Conservation (phyloP, 805 yeast genomes). For the Candida montana region DNA sequence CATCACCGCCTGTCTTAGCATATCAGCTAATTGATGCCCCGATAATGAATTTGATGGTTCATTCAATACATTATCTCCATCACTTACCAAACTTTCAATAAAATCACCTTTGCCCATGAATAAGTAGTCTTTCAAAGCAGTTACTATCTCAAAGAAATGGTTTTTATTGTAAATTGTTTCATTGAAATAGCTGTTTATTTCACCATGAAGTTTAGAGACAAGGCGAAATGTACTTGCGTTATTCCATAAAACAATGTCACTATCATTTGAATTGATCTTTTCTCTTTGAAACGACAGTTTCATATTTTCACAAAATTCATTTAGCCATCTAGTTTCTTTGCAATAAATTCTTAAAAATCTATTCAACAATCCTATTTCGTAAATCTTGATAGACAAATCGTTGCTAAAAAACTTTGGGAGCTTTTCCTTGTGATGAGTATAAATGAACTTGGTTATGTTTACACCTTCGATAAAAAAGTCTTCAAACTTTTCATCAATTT, state of each 20-base stretch:
- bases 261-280: constrained; percentile 9
- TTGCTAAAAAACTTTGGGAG: constrained; percentile 42
- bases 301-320: constrained; percentile 32
- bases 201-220: constrained; percentile 41
- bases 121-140: constrained; percentile 57
- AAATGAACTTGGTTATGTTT: constrained; percentile 13
- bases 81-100: constrained; percentile 54
- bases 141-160: constrained; percentile 48
- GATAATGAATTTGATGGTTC: constrained; percentile 61
- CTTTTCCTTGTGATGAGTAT: constrained; percentile 22
- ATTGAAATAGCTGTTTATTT: constrained; percentile 49
- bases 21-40: constrained; percentile 58
- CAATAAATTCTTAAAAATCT: constrained; percentile 61
- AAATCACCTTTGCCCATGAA: constrained; percentile 80
- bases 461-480: constrained; percentile 46
- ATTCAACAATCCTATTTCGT: constrained; percentile 67
- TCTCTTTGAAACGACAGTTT: constrained; percentile 1
- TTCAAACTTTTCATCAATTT: constrained; percentile 43
- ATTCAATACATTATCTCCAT: constrained; percentile 48
- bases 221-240: constrained; percentile 27
- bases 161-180: constrained; percentile 43
- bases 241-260: constrained; percentile 9
- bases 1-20: constrained; percentile 59
- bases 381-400: constrained; percentile 40
- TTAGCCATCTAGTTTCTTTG: constrained; percentile 62